Base-by-base conservation (phyloP, 2,329 filamentous ascomycete species). In the Stemphylium vesicarium region DNA sequence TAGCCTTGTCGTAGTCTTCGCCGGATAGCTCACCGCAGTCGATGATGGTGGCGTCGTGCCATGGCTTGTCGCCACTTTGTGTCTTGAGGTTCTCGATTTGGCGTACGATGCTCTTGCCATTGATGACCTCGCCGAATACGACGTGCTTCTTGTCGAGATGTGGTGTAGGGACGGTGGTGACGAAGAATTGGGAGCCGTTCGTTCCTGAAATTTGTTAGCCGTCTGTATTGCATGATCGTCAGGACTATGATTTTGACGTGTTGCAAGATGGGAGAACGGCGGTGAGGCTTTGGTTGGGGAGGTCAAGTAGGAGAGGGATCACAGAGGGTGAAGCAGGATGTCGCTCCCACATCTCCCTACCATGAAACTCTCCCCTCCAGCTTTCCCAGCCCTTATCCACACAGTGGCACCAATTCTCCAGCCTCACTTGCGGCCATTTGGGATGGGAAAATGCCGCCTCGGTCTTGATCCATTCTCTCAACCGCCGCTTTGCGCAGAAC, bases 141-240 rank as follows among this genome's bases (percentile, higher is more conserved):
- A 98, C 95, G 79, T 99, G 94, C 83, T 99, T 99, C 75, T 87
- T 87, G 76, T 99, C 93, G 35, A 98, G 85, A 76, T 98, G 95
- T 42, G 92, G 93, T 12, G 95, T 98, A n/a, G 88, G 84, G 26
- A 96, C 91, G 13, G 95, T 98, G 43, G 95, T 99, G 69, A 98
- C 82, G 84, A 99, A 99, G 85, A 99, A 99, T 73, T 99, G 95
- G 45, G 91, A 96, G 71, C 95, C 95, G 75, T 99, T 99, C 76
- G 95, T 96, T 68, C 89, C 88, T 90, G 63, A 13, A 10, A 26
- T n/a, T 15, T 38, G 50, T 68, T 40, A 68, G 62, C 26, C 10
- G 15, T 13, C 24, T 20, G 7, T 20, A 16, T 32, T 31, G 26
- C 40, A 20, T 4, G 15, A 13, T 15, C 40, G 26, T 12, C 32